Evolutionary conservation across 1,284 basidiomycete species (phyloP).

Genomic region (Naganishia liquefaciens): DNA sequence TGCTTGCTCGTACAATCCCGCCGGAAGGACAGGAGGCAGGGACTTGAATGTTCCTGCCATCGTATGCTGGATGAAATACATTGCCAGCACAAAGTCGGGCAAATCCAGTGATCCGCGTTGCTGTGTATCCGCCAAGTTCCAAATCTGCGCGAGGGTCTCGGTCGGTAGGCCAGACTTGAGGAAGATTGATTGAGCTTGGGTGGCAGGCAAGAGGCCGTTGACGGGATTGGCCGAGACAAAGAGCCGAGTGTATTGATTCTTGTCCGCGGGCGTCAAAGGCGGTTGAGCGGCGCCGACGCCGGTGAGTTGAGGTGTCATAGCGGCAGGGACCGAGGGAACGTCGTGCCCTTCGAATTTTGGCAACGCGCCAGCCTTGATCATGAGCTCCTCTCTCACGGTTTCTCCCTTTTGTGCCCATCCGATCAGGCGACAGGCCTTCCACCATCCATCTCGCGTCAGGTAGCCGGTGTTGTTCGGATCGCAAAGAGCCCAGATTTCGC

Average conservation of each 20-base stretch:
- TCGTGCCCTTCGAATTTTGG: constrained; percentile 73
- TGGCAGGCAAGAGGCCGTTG: constrained; percentile 76
- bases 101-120: constrained; percentile 85
- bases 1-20: constrained; percentile 86
- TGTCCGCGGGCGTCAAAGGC: constrained; percentile 74
- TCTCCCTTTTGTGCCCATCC: constrained; percentile 74
- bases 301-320: constrained; percentile 54
- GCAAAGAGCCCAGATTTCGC: constrained; percentile 90
- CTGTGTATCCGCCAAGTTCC: constrained; percentile 94
- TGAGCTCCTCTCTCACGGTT: constrained; percentile 13
- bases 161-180: constrained; percentile 87
- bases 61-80: constrained; percentile 85
- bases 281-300: constrained; percentile 41
- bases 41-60: constrained; percentile 78
- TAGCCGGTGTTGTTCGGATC: constrained; percentile 92
- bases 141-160: constrained; percentile 90
- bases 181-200: constrained; percentile 90
- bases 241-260: constrained; percentile 74
- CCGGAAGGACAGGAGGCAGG: constrained; percentile 79
- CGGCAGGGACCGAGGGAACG: constrained; percentile 37
- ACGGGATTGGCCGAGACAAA: constrained; percentile 72
- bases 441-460: constrained; percentile 80
- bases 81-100: constrained; percentile 92
- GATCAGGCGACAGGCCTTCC: constrained; percentile 82
- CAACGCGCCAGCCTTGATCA: constrained; percentile 62